Evolutionary conservation across 768 basidiomycete genomes (phyloP).

Genomic region (Boletus speciosus): DNA sequence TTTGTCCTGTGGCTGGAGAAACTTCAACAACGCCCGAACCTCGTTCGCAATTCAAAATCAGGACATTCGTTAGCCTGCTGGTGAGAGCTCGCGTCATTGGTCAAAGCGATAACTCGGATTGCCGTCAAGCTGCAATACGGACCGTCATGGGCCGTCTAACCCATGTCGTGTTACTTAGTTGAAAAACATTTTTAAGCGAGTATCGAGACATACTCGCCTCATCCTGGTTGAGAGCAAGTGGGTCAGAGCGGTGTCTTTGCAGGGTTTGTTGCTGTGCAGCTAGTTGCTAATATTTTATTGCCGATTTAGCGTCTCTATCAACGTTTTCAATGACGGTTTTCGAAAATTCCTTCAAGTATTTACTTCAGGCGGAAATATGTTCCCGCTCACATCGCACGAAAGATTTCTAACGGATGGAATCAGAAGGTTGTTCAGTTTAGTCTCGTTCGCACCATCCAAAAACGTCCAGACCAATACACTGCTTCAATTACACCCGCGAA

Average conservation of each 20-base stretch:
- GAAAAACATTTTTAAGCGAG: slow-evolving; percentile 21
- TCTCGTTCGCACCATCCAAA: not conserved
- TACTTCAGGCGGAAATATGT: slow-evolving; percentile 1
- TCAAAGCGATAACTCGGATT: slow-evolving; percentile 6
- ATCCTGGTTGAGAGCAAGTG: slow-evolving; percentile 9
- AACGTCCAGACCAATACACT: slow-evolving; percentile 1
- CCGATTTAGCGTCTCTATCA: slow-evolving; percentile 8
- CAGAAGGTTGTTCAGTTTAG: slow-evolving; percentile 4
- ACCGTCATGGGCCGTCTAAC: slow-evolving; percentile 9
- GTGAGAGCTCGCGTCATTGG: slow-evolving; percentile 13
- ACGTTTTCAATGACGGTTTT: slow-evolving; percentile 5
- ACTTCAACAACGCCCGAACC: slow-evolving; percentile 25
- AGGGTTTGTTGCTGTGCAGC: slow-evolving; percentile 20
- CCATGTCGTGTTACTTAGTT: slow-evolving; percentile 10
- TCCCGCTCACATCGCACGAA: slow-evolving; percentile 2
- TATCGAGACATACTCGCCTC: slow-evolving; percentile 6
- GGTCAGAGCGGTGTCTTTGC: slow-evolving; percentile 14
- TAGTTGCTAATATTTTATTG: slow-evolving; percentile 5
- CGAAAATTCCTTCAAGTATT: slow-evolving; percentile 7
- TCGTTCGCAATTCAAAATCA: slow-evolving; percentile 31
- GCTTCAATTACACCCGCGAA: slow-evolving; percentile 9
- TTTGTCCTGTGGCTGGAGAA: slow-evolving; percentile 20
- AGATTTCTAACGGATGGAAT: slow-evolving; percentile 16
- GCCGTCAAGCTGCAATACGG: slow-evolving; percentile 19
- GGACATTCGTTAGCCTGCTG: slow-evolving; percentile 17